These are phyloP conservation scores for Medicago arabica DNA, from an alignment of 306 rosid genomes.

Conservation along the genomic window DNA sequence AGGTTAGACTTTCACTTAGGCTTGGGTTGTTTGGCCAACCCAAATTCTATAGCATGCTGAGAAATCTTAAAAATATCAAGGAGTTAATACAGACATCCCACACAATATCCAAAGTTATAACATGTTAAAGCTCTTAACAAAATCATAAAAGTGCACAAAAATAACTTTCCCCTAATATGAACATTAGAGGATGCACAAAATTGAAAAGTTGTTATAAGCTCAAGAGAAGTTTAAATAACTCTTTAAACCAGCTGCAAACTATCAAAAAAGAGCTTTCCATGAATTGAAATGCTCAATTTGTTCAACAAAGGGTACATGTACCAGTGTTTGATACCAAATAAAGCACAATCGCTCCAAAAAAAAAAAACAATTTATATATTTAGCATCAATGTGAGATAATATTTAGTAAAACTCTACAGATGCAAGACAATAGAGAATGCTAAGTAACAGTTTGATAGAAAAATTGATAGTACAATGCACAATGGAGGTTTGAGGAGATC, in stretches of 20 bases:
- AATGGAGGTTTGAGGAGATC: slow-evolving; percentile 40
- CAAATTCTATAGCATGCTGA: slow-evolving; percentile 6
- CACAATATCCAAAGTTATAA: slow-evolving; percentile 14
- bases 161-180: slow-evolving; percentile 7
- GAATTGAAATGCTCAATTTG: background rate
- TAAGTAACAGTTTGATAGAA: slow-evolving; percentile 30
- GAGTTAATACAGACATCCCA: slow-evolving; percentile 17
- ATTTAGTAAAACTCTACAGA: slow-evolving; percentile 21
- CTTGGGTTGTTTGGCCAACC: slow-evolving; percentile 25
- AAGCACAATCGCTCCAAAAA: slow-evolving; percentile 29
- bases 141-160: slow-evolving; percentile 16
- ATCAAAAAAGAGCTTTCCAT: slow-evolving; percentile 17
- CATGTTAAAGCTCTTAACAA: slow-evolving; percentile 23
- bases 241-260: background rate
- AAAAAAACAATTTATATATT: slow-evolving; percentile 35
- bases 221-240: slow-evolving; percentile 28
- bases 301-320: background rate
- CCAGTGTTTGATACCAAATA: slow-evolving; percentile 3
- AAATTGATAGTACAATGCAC: slow-evolving; percentile 22
- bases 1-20: slow-evolving; percentile 29
- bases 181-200: slow-evolving; percentile 24
- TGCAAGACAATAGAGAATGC: slow-evolving; percentile 37
- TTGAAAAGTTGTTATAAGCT: slow-evolving; percentile 13
- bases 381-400: slow-evolving; percentile 11
- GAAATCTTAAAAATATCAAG: slow-evolving; percentile 22